A percentile compares a stretch with the other conserved stretches of the same genome.
Conservation (phyloP, 2,329 filamentous ascomycete genomes). For the Drechslerella coelobrocha region DNA sequence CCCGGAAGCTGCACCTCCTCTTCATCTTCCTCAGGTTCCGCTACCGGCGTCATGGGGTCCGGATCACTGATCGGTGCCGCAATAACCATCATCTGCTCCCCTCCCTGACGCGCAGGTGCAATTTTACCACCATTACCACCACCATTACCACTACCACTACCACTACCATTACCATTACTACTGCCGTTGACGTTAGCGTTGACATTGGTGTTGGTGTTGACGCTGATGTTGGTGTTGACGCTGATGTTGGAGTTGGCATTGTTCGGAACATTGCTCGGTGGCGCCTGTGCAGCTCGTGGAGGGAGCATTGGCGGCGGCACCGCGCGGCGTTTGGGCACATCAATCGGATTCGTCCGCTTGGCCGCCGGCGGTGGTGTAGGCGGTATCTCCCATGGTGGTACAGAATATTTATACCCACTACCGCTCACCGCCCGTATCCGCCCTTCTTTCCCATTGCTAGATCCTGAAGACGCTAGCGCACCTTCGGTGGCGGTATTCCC, state of each 20-base stretch:
- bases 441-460: constrained; percentile 17
- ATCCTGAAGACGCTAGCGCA: constrained; percentile 6
- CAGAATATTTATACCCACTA: constrained; percentile 27
- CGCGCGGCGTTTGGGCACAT: constrained; percentile 71
- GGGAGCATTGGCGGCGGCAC: constrained; percentile 61
- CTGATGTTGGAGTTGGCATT: constrained; percentile 26
- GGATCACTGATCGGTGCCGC: constrained; percentile 31
- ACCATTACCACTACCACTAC: not conserved
- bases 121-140: no score
- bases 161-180: constrained; percentile 13
- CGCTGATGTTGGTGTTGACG: constrained; percentile 40
- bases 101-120: not conserved
- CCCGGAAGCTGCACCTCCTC: constrained; percentile 45
- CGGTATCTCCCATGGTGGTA: constrained; percentile 52
- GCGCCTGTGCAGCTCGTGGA: constrained; percentile 48
- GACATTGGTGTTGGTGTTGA: constrained; percentile 49
- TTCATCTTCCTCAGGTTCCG: constrained; percentile 20
- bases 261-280: constrained; percentile 34
- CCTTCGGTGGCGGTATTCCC: constrained; percentile 16
- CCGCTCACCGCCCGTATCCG: not conserved
- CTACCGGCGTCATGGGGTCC: constrained; percentile 16
- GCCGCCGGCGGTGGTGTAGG: constrained; percentile 48
- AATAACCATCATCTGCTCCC: constrained; percentile 49
- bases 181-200: constrained; percentile 51
- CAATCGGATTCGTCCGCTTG: constrained; percentile 62